Evolutionary conservation across 805 yeast species (phyloP), one percentile per base, ranked within the genome.

Genomic region (Starmerella geochares): DNA sequence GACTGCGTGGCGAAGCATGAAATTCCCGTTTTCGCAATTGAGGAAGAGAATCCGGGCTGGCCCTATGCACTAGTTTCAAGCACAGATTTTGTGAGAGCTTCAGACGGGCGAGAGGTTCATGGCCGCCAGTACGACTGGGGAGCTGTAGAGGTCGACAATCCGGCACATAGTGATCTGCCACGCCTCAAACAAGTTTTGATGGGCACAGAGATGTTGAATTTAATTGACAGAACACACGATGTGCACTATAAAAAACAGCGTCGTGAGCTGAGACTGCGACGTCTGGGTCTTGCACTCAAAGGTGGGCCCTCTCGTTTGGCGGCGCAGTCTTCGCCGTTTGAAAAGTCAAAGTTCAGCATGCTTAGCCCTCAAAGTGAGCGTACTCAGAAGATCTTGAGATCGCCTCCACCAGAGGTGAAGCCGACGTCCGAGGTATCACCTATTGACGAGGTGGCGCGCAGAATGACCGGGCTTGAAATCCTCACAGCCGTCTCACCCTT

Each of bases 61-160:
- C 96, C 96, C 31, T 62, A 57, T 40, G 63, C 95, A 3, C 68
- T 87, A 13, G 76, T 11, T 74, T 54, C 90, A 16, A 90, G 83
- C 63, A 79, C 79, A 47, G 81, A 80, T 61, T 74, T 75, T 51
- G 84, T 81, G 58, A 70, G 77, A 42, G 19, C 35, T 11, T 70
- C 75, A 14, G 74, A 78, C 38, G 94, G 92, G 27, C 69, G 73
- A 50, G 67, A 71, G 54, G 81, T 84, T 20, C 74, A 80, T 50
- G 96, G 94, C 31, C 78, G 95, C 70, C 77, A 80, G 65, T 86
- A 86, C 63, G 92, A 92, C 55, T 86, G 95, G 95, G 95, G 95
- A 31, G 68, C 80, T 47, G 92, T 83, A 41, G 94, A 85, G 65
- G 86, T 86, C 50, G 94, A 85, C 63, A 85, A 86, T 66, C 94